These are phyloP conservation scores for Penicillium sumatraense DNA, from an alignment of 2,329 filamentous ascomycete genomes.

Conservation along the genomic window DNA sequence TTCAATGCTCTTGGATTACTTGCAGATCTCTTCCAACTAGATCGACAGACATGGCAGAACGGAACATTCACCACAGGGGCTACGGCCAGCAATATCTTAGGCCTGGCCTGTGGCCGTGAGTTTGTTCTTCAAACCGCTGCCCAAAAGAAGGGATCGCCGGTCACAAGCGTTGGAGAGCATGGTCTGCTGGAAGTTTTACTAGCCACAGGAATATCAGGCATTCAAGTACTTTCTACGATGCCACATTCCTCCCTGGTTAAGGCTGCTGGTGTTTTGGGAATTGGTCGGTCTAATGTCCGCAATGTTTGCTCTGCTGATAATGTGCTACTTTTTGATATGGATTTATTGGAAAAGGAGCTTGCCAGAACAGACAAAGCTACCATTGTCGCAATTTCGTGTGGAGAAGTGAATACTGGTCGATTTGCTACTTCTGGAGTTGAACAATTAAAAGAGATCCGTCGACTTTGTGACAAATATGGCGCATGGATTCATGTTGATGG, in stretches of 20 bases:
- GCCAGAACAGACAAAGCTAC: constrained; percentile 60
- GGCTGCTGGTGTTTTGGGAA: constrained; percentile 78
- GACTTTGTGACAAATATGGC: constrained; percentile 71
- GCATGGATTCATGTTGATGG: constrained; percentile 92
- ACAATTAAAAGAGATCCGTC: constrained; percentile 67
- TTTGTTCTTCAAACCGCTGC: constrained; percentile 50
- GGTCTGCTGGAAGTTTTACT: constrained; percentile 72
- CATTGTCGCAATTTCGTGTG: constrained; percentile 80
- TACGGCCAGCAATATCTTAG: constrained; percentile 68
- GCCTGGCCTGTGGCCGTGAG: constrained; percentile 73
- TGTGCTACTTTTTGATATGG: constrained; percentile 73
- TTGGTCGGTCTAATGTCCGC: constrained; percentile 72
- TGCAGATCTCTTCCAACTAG: constrained; percentile 67
- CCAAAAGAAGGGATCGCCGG: constrained; percentile 32
- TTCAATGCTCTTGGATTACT: constrained; percentile 72
- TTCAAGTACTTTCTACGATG: constrained; percentile 79
- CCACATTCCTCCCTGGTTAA: constrained; percentile 85
- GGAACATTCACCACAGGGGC: constrained; percentile 79
- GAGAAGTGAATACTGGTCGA: constrained; percentile 87
- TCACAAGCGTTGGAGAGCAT: constrained; percentile 65
- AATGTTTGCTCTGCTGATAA: constrained; percentile 56
- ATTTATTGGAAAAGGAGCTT: constrained; percentile 65
- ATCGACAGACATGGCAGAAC: constrained; percentile 65
- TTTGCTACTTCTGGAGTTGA: constrained; percentile 67
- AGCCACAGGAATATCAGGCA: constrained; percentile 64